Conservation (phyloP, 1,139 yeast genomes). For the Pichia cactophila region DNA sequence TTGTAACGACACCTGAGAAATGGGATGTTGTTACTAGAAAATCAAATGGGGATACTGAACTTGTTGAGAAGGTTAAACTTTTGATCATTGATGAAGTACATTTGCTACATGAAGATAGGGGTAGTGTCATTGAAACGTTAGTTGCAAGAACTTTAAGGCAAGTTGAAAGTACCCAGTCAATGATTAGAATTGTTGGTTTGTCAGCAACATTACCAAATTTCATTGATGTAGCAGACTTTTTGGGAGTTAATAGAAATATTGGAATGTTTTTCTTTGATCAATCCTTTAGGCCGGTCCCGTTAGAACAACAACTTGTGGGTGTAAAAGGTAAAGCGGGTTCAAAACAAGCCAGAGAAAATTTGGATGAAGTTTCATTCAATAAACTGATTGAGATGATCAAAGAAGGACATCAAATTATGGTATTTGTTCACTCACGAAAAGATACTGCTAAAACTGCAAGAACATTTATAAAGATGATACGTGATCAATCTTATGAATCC, state of each 20-base stretch:
- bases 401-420: conserved; percentile 87
- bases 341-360: conserved; percentile 63
- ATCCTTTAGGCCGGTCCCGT: conserved; percentile 88
- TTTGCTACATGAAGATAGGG: conserved; percentile 93
- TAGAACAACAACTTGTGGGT: conserved; percentile 82
- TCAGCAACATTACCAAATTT: conserved; percentile 95
- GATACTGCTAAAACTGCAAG: conserved; percentile 84
- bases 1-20: conserved; percentile 96
- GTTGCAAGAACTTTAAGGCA: conserved; percentile 94
- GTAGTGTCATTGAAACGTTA: conserved; percentile 91
- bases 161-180: conserved; percentile 86
- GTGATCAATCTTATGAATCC: conserved; percentile 42
- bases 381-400: conserved; percentile 61
- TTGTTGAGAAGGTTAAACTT: conserved; percentile 77
- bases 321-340: conserved; percentile 79
- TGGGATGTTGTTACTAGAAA: conserved; percentile 99
- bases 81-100: conserved; percentile 95
- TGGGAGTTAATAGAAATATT: conserved; percentile 80
- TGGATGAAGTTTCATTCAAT: conserved; percentile 72
- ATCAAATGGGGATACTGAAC: conserved; percentile 70
- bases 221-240: conserved; percentile 89
- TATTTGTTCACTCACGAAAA: conserved; percentile 90
- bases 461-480: conserved; percentile 64
- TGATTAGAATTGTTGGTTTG: conserved; percentile 93
- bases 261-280: conserved; percentile 95